Evolutionary conservation across 1,284 basidiomycete species (phyloP), one percentile per base, ranked within the genome.

Genomic region (Rhodotorula sp.): DNA sequence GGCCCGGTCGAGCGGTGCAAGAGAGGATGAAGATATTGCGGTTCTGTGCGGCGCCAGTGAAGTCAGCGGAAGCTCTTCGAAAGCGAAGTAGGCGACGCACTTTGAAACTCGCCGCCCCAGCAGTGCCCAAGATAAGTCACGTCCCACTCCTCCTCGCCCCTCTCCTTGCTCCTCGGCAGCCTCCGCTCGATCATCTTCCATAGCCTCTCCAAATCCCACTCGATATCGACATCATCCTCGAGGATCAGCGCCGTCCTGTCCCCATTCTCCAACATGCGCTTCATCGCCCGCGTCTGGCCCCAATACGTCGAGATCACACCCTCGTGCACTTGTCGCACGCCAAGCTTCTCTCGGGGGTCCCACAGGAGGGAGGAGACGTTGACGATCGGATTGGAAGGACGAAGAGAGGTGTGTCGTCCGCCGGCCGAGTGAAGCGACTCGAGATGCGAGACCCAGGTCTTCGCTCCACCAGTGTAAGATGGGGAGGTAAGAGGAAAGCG

Each of bases 21-120:
- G 62, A 89, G 83, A 0, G 89, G 87, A 18, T 90, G 86, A 5
- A 88, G 88, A 76, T 89, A 90, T 1, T 88, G 87, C 75, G 90
- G 90, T 40, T 70, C 64, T 70, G 64, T 59, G 46, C 1, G 57
- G 11, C 20, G 26, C 0, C 26, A 11, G 24, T 3, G 55, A 22
- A 24, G 51, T 47, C 10, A 8, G 40, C 24, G 22, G 31, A 26
- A 47, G 10, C 8, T 11, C 30, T 18, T 0, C 11, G 34, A 20
- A 15, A 30, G 2, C 10, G n/a, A 28, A 34, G n/a, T 37, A 8
- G 22, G n/a, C 20, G 30, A 66, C 75, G 60, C 48, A 78, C 77
- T 54, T 31, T 69, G 67, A 9, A 40, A 59, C 52, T 77, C 77
- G 5, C 64, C 70, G 15, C 77, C 76, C 77, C 77, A 78, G 57